Conservation (phyloP, 805 yeast species). For the Saccharomycopsis lassenensis region DNA sequence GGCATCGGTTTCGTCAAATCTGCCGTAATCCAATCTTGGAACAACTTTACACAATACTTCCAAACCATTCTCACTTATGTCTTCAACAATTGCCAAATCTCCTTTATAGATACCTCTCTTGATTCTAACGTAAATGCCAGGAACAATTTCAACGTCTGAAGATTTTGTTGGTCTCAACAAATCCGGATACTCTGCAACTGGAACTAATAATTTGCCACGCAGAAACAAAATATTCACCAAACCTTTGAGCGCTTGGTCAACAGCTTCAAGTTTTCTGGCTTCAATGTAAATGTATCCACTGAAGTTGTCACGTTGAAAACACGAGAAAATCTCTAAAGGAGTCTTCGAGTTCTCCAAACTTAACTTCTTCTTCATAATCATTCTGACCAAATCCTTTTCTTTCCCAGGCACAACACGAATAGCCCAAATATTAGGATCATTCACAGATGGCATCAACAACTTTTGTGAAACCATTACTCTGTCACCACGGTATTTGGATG, state of each 20-base stretch:
- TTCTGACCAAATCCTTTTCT: slow-evolving; percentile 83
- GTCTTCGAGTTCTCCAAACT: slow-evolving; percentile 63
- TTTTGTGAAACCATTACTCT: slow-evolving; percentile 84
- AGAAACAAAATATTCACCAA: slow-evolving; percentile 68
- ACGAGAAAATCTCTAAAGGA: slow-evolving; percentile 78
- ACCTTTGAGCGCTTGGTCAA: slow-evolving; percentile 79
- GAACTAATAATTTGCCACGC: slow-evolving; percentile 51
- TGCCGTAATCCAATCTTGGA: slow-evolving; percentile 89
- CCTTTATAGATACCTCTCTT: slow-evolving; percentile 87
- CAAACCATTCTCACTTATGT: slow-evolving; percentile 86
- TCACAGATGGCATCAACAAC: slow-evolving; percentile 85
- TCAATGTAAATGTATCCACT: slow-evolving; percentile 88
- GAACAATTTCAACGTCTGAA: slow-evolving; percentile 76
- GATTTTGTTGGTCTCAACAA: slow-evolving; percentile 82
- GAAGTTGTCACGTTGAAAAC: slow-evolving; percentile 89
- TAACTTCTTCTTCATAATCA: slow-evolving; percentile 71
- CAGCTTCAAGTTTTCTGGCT: slow-evolving; percentile 89
- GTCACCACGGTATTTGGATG: slow-evolving; percentile 73
- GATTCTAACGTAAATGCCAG: slow-evolving; percentile 87
- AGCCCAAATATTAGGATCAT: slow-evolving; percentile 95
- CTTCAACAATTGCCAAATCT: slow-evolving; percentile 88
- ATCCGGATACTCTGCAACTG: slow-evolving; percentile 92
- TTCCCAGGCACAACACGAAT: slow-evolving; percentile 86
- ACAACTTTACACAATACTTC: slow-evolving; percentile 90
- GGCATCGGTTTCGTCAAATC: slow-evolving; percentile 45